Percentiles rank a stretch among this genome's conserved stretches.
Evolutionary conservation across 2,329 filamentous ascomycete genomes (phyloP).

Genomic region (Xylogone sp.): DNA sequence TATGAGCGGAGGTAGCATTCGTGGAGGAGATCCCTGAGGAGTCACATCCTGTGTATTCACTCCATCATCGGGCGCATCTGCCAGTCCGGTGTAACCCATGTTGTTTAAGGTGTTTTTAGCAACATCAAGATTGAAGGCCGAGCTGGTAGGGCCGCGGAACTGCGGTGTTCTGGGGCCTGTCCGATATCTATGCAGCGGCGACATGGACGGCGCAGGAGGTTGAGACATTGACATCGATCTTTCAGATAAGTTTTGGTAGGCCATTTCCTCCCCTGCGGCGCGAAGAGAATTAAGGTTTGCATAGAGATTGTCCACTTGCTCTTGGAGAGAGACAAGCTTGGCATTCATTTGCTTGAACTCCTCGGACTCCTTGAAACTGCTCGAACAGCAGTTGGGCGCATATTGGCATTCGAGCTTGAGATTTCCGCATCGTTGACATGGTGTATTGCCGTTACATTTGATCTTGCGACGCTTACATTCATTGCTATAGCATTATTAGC

Average conservation of each 20-base stretch:
- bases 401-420: constrained; percentile 65
- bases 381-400: constrained; percentile 63
- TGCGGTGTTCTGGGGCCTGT: constrained; percentile 40
- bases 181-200: constrained; percentile 17
- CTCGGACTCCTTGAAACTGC: constrained; percentile 86
- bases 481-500: constrained; percentile 44
- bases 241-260: constrained; percentile 16
- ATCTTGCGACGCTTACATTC: constrained; percentile 74
- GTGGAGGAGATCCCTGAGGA: constrained; percentile 30
- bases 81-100: constrained; percentile 75
- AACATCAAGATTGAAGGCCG: constrained; percentile 79
- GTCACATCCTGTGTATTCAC: constrained; percentile 49
- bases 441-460: constrained; percentile 68
- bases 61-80: constrained; percentile 58
- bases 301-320: constrained; percentile 77
- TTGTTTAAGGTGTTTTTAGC: constrained; percentile 83
- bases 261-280: constrained; percentile 17
- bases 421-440: constrained; percentile 65
- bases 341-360: constrained; percentile 81
- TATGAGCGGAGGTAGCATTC: constrained; percentile 20
- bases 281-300: constrained; percentile 68
- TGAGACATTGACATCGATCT: constrained; percentile 23
- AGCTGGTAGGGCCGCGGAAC: constrained; percentile 83
- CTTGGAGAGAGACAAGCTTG: constrained; percentile 72
- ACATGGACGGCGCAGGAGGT: constrained; percentile 11